Evolutionary conservation across 495 filamentous ascomycete genomes (phyloP), one percentile per base, ranked within the genome.

Genomic region (Neurospora sp.): DNA sequence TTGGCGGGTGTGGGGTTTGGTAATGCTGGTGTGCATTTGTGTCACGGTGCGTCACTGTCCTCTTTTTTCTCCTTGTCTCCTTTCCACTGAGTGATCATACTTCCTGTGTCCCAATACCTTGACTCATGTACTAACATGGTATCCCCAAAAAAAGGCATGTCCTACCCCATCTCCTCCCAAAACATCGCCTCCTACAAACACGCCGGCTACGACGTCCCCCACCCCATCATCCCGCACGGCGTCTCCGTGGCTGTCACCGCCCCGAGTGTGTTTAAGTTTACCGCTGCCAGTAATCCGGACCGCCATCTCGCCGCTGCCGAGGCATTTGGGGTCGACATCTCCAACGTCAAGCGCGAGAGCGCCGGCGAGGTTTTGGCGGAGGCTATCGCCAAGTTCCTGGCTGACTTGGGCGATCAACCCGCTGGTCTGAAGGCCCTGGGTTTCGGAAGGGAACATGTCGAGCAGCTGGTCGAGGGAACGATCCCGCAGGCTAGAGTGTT

Each of bases 21-120:
- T 37, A 99, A 99, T 79, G 96, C 96, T 1, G 96, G 96, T 44
- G 96, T 99, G 2, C 96, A 99, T 83, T 85, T 99, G 6, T 99
- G 96, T 82, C 96, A 99, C 78, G 96, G 86, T 86, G 78, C 68
- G 81, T 73, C 11, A 59, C 4, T 48, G n/a, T 59, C 44, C 41
- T 35, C 1, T 20, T 48, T 75, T 31, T 61, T 61, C 0, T 44
- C 16, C 16, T 39, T 59, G 18, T 48, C n/a, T n/a, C 2, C 6
- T 4, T n/a, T 9, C 18, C 7, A 7, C 40, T 0, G 6, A 3
- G 16, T 44, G 16, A 18, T 44, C 41, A 41, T 41, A 14, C 39
- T 18, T 18, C 42, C n/a, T 44, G 42, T 46, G 42, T 46, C 0
- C 8, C 18, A 46, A 4, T 5, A 10, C 8, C 8, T 71, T 69